Percentiles rank a stretch among this genome's conserved stretches.
Evolutionary conservation across 208 protist genomes (phyloP).

Genomic region (Leishmania major): DNA sequence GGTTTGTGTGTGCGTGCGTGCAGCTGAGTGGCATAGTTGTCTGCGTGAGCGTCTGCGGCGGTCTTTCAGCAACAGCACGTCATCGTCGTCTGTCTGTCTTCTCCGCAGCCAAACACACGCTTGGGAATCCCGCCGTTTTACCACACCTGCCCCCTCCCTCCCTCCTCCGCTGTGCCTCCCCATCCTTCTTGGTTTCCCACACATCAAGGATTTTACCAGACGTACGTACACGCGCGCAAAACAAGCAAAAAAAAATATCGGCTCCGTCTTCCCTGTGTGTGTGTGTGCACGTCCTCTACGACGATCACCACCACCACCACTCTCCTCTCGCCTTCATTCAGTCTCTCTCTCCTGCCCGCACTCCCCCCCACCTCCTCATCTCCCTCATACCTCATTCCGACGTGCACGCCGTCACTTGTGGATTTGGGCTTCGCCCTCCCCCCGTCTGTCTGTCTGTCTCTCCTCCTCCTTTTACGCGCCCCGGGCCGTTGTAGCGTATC

Average conservation of each 20-base stretch:
- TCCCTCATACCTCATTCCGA: neutral
- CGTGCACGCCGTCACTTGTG: neutral
- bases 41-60: neutral
- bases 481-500: neutral
- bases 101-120: neutral
- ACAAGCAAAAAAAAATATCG: neutral
- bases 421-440: neutral
- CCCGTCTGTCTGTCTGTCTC: neutral
- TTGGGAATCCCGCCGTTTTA: neutral
- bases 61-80: neutral
- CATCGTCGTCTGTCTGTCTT: neutral
- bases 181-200: neutral
- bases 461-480: neutral
- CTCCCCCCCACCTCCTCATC: neutral
- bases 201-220: neutral
- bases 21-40: neutral
- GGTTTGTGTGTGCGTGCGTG: neutral
- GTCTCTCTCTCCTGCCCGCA: neutral
- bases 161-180: neutral
- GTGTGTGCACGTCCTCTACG: neutral
- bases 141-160: neutral
- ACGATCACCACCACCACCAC: no score
- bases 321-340: no score
- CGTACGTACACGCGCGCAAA: neutral
- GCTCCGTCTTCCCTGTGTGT: neutral